These are phyloP conservation scores for Pythium guiyangense DNA, from an alignment of 352 stramenopile genomes.

Conservation along the genomic window DNA sequence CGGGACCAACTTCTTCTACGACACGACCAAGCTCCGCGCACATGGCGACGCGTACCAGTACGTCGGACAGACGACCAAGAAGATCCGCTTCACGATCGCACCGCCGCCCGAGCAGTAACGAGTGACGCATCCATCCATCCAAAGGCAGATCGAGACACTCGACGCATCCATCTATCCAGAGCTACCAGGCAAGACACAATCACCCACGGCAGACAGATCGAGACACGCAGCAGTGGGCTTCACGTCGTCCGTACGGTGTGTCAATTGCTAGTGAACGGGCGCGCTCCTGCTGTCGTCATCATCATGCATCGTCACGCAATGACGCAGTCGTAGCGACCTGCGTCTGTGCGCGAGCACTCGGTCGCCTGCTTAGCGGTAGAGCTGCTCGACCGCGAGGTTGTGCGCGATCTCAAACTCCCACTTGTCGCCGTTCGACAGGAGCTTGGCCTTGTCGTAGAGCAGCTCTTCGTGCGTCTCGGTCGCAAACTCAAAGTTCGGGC, in stretches of 20 bases:
- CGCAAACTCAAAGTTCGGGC: constrained; percentile 99
- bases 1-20: constrained; percentile 79
- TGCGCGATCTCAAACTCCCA: constrained; percentile 99
- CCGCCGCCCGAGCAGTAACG: constrained; percentile 20
- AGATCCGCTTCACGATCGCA: constrained; percentile 79
- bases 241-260: too few relatives aligned
- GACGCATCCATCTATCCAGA: too few relatives aligned
- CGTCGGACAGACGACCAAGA: constrained; percentile 66
- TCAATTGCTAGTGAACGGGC: too few relatives aligned
- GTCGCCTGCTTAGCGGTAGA: constrained; percentile 90
- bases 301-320: too few relatives aligned
- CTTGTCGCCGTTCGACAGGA: constrained; percentile 99
- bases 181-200: too few relatives aligned
- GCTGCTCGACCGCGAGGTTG: constrained; percentile 98
- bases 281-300: too few relatives aligned
- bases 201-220: too few relatives aligned
- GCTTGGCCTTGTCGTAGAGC: constrained; percentile 99
- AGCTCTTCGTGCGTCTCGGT: constrained; percentile 99
- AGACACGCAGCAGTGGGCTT: too few relatives aligned
- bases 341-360: background rate
- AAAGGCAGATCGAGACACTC: too few relatives aligned
- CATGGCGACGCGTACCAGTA: constrained; percentile 47
- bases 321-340: background rate
- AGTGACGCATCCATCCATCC: background rate
- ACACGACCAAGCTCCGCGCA: constrained; percentile 37